Conservation (phyloP, 805 yeast species). For the Saturnispora gosingensis region DNA sequence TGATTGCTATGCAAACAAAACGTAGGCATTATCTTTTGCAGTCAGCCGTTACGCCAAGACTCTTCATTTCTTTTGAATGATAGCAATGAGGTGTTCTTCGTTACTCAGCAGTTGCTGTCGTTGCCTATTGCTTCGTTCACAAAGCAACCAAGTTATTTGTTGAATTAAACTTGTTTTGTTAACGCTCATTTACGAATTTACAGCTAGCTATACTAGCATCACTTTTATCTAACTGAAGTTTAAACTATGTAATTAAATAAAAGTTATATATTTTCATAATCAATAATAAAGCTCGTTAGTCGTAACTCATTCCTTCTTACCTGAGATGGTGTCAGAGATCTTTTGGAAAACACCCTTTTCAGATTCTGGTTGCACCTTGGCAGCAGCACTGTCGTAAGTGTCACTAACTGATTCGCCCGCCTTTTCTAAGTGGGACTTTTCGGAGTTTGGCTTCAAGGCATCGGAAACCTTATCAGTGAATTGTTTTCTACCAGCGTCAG, state of each 20-base stretch:
- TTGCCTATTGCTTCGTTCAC: too few relatives aligned
- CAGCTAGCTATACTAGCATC: too few relatives aligned
- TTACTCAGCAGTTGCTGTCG: too few relatives aligned
- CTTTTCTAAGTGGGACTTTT: slow-evolving; percentile 55
- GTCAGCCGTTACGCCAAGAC: too few relatives aligned
- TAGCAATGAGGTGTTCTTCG: too few relatives aligned
- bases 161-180: too few relatives aligned
- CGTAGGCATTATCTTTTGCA: too few relatives aligned
- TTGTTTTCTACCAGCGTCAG: slow-evolving; percentile 61
- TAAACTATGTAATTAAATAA: neutral
- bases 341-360: slow-evolving; percentile 66
- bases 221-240: neutral
- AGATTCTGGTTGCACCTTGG: slow-evolving; percentile 49
- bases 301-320: slow-evolving; percentile 32
- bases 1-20: too few relatives aligned
- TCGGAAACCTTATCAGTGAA: slow-evolving; percentile 62
- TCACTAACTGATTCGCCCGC: slow-evolving; percentile 65
- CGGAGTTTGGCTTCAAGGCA: slow-evolving; percentile 57
- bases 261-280: neutral
- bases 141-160: too few relatives aligned
- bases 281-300: neutral
- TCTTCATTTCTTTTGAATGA: too few relatives aligned
- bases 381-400: slow-evolving; percentile 55
- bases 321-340: slow-evolving; percentile 52
- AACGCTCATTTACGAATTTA: too few relatives aligned